Evolutionary conservation across 2,329 filamentous ascomycete species (phyloP).

Genomic region (Cladosporium sp.): DNA sequence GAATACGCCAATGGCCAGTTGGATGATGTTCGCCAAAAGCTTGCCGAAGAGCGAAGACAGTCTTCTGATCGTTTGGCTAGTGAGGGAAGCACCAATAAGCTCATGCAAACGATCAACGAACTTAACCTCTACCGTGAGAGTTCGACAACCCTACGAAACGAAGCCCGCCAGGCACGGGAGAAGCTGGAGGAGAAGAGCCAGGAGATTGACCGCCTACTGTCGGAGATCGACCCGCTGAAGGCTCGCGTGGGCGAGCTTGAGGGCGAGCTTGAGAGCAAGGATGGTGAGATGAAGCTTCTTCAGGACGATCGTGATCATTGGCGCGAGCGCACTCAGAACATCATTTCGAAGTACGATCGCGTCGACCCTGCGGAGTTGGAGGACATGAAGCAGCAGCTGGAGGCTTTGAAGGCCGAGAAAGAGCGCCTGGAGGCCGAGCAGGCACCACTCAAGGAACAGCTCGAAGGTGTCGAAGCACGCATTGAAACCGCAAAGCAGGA

Average conservation of each 20-base stretch:
- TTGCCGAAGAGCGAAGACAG: constrained; percentile 80
- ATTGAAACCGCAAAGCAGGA: constrained; percentile 28
- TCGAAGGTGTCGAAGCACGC: constrained; percentile 45
- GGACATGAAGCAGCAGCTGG: constrained; percentile 73
- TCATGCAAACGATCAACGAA: constrained; percentile 93
- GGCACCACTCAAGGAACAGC: constrained; percentile 46
- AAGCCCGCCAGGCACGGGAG: constrained; percentile 72
- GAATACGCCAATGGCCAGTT: constrained; percentile 83
- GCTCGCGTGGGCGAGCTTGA: constrained; percentile 75
- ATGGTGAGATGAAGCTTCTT: constrained; percentile 82
- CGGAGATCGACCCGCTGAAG: constrained; percentile 76
- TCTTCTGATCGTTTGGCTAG: constrained; percentile 68
- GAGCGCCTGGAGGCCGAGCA: constrained; percentile 49
- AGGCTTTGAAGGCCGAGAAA: constrained; percentile 49
- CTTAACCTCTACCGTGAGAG: constrained; percentile 95
- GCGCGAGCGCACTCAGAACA: constrained; percentile 93
- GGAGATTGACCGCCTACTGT: constrained; percentile 68
- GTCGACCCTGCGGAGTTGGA: constrained; percentile 92
- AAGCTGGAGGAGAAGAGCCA: constrained; percentile 69
- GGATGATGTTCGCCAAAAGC: constrained; percentile 80
- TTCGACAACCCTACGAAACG: constrained; percentile 82
- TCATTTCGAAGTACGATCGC: constrained; percentile 91
- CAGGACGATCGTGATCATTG: constrained; percentile 89
- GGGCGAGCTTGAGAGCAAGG: constrained; percentile 71
- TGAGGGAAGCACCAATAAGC: constrained; percentile 75